Evolutionary conservation across 2,329 filamentous ascomycete genomes (phyloP).

Genomic region (Magnaporthales sp.): DNA sequence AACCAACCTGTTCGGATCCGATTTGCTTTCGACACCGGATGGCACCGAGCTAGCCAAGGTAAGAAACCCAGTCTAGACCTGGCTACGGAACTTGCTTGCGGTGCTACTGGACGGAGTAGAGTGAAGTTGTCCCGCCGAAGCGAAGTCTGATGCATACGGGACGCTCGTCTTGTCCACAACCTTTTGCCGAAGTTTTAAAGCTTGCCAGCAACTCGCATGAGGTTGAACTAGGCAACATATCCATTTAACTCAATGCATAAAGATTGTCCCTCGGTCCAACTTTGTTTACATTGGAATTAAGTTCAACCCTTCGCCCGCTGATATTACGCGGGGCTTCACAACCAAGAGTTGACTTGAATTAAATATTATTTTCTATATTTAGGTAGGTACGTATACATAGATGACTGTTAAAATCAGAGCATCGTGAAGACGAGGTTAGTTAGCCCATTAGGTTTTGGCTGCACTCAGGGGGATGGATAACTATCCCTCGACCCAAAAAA

Average conservation of each 20-base stretch:
- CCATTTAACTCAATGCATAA: not conserved
- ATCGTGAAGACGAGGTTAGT: not conserved
- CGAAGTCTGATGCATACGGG: not conserved
- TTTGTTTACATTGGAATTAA: not conserved
- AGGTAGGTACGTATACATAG: not conserved
- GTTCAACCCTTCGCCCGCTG: not conserved
- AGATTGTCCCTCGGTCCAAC: not conserved
- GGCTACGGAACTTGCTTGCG: not conserved
- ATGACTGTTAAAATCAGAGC: not conserved
- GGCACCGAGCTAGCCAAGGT: not conserved
- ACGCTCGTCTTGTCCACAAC: not conserved
- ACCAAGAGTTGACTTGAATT: not conserved
- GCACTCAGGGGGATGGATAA: not conserved
- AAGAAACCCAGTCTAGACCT: not conserved
- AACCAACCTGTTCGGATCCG: not conserved
- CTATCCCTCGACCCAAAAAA: not conserved
- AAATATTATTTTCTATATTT: not conserved
- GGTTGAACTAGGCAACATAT: not conserved
- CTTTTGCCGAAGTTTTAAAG: not conserved
- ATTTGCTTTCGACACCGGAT: not conserved
- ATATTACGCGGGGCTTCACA: not conserved
- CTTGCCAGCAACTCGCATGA: too few species aligned
- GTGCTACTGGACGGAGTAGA: too few species aligned
- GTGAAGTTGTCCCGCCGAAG: not conserved
- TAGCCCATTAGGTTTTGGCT: not conserved